phyloP scores from a whole-genome alignment of 2,329 filamentous ascomycete genomes.

The Capronia americana region DNA sequence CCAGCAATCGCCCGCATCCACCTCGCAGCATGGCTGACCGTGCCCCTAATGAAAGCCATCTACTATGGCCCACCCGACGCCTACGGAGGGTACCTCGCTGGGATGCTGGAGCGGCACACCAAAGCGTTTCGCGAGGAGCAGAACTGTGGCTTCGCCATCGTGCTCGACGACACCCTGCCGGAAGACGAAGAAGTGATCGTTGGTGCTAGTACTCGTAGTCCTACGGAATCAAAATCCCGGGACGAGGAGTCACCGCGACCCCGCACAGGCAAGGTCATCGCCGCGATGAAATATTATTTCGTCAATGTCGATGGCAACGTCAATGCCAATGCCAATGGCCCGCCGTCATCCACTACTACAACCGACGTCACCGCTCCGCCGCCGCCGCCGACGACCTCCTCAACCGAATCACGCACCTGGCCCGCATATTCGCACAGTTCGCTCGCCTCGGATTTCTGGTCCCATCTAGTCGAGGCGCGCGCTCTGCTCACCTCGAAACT shows the following conservation, averaged over 20 bases:
- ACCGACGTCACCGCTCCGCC: not conserved
- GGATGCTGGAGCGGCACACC: constrained; percentile 20
- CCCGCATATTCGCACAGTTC: constrained; percentile 12
- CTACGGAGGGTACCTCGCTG: constrained; percentile 17
- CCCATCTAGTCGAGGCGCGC: constrained; percentile 10
- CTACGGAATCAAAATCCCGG: not conserved
- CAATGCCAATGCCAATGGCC: not conserved
- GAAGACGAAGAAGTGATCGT: constrained; percentile 1
- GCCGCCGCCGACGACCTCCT: not conserved
- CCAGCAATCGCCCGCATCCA: constrained; percentile 27
- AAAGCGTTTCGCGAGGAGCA: constrained; percentile 16
- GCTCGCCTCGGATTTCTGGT: constrained; percentile 19
- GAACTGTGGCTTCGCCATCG: constrained; percentile 16
- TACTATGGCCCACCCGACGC: constrained; percentile 27
- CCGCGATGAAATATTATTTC: constrained; percentile 28
- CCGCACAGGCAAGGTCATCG: constrained; percentile 19
- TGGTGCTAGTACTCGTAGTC: not conserved
- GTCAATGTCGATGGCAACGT: not conserved
- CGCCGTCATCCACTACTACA: not conserved
- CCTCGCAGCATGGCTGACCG: constrained; percentile 27
- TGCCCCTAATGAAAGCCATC: constrained; percentile 20
- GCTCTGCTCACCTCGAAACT: not conserved
- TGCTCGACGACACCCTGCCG: constrained; percentile 14
- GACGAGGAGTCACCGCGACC: too few species aligned
- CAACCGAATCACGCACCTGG: constrained; percentile 12